These are phyloP conservation scores for Anethum foeniculum DNA, from an alignment of 140 eudicot species.

Conservation along the genomic window DNA sequence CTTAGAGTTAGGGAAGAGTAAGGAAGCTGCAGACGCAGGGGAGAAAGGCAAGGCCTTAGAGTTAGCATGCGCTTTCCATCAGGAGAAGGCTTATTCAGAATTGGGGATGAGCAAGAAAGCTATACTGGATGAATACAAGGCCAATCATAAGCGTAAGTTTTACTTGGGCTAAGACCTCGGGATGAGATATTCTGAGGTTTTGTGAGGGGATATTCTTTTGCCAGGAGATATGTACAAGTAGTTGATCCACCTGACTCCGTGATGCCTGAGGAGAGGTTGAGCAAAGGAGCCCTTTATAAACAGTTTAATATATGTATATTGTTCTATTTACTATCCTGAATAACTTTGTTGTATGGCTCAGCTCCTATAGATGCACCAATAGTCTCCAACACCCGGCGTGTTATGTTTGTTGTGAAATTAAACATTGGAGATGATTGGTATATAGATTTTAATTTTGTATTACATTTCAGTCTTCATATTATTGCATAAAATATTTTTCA, in stretches of 20 bases:
- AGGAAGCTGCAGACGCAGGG: slow-evolving; percentile 45
- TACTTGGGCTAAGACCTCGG: too few species aligned
- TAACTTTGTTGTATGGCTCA: not conserved
- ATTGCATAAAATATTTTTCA: not conserved
- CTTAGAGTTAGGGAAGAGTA: slow-evolving; percentile 35
- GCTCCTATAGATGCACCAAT: not conserved
- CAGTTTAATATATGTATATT: not conserved
- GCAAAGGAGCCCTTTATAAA: not conserved
- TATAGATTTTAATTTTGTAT: not conserved
- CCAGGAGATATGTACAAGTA: too few species aligned
- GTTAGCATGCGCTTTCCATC: slow-evolving; percentile 28
- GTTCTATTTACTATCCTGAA: not conserved
- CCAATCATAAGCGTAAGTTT: not conserved
- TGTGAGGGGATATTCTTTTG: too few species aligned
- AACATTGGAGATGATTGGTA: not conserved
- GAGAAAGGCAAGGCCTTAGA: slow-evolving; percentile 55
- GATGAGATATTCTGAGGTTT: too few species aligned
- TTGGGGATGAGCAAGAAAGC: slow-evolving; percentile 52
- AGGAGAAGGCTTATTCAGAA: slow-evolving; percentile 54
- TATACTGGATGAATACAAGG: slow-evolving; percentile 37
- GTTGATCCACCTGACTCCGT: too few species aligned
- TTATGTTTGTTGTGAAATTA: not conserved
- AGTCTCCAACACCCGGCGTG: too few species aligned
- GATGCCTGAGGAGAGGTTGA: too few species aligned
- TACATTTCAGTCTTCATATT: not conserved